Base-by-base conservation (phyloP, 2,329 filamentous ascomycete species). In the Colletotrichum lindemuthianum region DNA sequence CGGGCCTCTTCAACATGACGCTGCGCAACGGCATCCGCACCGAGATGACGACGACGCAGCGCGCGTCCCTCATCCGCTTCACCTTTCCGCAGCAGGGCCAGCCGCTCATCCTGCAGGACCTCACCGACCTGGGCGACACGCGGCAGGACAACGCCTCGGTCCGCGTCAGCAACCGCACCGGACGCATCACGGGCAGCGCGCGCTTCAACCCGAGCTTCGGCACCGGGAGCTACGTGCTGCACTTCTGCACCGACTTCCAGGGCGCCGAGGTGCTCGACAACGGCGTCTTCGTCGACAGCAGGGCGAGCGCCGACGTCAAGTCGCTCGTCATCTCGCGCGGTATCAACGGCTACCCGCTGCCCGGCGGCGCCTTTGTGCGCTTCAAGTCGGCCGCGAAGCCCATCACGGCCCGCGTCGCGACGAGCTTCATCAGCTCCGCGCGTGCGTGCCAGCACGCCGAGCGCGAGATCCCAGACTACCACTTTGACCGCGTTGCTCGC, bases 361-460 rank as follows among this genome's bases (percentile, higher is more conserved):
- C 87, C 0, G 87, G 82, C 0, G 90, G 90, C 6, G 88, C 85
- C 1, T 92, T 88, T 76, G 82, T 86, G 24, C 82, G 86, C 47
- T 92, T 92, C 70, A 66, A 59, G 41, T 58, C 60, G 3, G 73
- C 84, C 13, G 78, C 82, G 0, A 78, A 79, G 2, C 82, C 84
- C 2, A 83, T 93, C n/a, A 74, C 85, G 8, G 89, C 84, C 10
- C 84, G 91, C 37, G 88, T 91, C 6, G 90, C 90, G 0, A 78
- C 91, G 8, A 92, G 90, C 68, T 90, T 92, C 74, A 87, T 92
- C 69, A 90, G 86, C 71, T 77, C 79, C 2, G 80, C 84, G 1
- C 85, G 89, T 73, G 91, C 91, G 1, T 94, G 91, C 70, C 72
- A 80, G 7, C 90, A 90, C 71, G 90, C 87, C 0, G 88, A 92